Percentiles rank a stretch among this genome's conserved stretches.
Conservation (phyloP, 352 stramenopile genomes). For the Phytophthora pinifolia region DNA sequence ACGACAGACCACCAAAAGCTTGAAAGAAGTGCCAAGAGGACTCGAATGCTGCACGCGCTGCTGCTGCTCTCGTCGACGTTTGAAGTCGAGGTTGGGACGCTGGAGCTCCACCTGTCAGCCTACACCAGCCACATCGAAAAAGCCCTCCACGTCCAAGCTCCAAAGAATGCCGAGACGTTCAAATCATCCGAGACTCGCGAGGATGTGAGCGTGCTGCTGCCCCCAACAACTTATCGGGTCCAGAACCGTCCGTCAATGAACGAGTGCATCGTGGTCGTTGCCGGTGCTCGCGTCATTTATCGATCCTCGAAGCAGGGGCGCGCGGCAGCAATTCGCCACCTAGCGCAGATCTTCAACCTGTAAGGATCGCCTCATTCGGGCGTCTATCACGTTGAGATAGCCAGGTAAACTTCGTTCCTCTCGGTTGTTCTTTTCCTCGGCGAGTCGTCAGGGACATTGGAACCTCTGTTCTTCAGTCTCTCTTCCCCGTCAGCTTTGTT, state of each 20-base stretch:
- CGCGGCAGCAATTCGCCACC: slow-evolving; percentile 49
- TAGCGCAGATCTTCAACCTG: slow-evolving; percentile 38
- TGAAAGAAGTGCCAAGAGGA: slow-evolving; percentile 32
- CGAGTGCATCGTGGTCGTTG: slow-evolving; percentile 54
- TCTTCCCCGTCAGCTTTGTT: slow-evolving; percentile 35
- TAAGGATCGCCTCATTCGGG: slow-evolving; percentile 1
- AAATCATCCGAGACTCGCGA: slow-evolving; percentile 40
- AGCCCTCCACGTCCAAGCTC: slow-evolving; percentile 10
- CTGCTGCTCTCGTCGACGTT: slow-evolving; percentile 53
- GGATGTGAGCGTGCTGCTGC: slow-evolving; percentile 44
- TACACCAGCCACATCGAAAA: slow-evolving; percentile 51
- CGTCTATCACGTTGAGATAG: slow-evolving; percentile 57
- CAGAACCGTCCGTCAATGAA: slow-evolving; percentile 55
- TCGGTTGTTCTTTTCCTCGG: slow-evolving; percentile 11
- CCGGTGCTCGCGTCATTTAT: slow-evolving; percentile 47
- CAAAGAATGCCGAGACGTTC: slow-evolving; percentile 3
- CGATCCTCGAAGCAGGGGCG: slow-evolving; percentile 58
- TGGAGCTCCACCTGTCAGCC: slow-evolving; percentile 50
- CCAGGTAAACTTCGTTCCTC: slow-evolving; percentile 45
- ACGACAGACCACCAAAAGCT: slow-evolving; percentile 16
- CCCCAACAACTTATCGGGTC: slow-evolving; percentile 33
- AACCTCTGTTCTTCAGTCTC: slow-evolving; percentile 23
- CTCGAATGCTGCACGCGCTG: slow-evolving; percentile 57
- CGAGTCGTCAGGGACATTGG: slow-evolving; percentile 8
- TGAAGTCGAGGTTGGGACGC: slow-evolving; percentile 42